Conservation (phyloP, 106 monocot genomes). For the Allium sativum region DNA sequence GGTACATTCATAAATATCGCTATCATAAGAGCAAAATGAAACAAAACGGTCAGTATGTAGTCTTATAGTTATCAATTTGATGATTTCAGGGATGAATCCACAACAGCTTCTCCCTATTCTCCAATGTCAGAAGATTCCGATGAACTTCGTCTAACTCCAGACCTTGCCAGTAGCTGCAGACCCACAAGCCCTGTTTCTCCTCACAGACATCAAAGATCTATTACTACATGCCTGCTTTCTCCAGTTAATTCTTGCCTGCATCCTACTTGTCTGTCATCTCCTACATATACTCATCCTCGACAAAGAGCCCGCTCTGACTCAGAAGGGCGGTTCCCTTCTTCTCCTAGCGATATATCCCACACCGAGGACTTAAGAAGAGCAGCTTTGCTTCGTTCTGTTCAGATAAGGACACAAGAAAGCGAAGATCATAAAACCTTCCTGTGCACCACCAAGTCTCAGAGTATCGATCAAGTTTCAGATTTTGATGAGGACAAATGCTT, state of each 20-base stretch:
- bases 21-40: too few relatives aligned
- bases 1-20: too few relatives aligned
- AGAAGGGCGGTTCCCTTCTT: slow-evolving; percentile 13
- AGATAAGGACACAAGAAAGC: slow-evolving; percentile 9
- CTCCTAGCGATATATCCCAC: slow-evolving; percentile 12
- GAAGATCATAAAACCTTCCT: background rate
- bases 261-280: background rate
- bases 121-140: slow-evolving; percentile 12
- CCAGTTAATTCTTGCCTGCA: background rate
- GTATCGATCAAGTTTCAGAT: slow-evolving; percentile 3
- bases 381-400: slow-evolving; percentile 9
- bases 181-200: slow-evolving; percentile 10
- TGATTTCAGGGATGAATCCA: slow-evolving; percentile 2
- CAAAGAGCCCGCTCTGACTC: background rate
- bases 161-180: slow-evolving; percentile 1
- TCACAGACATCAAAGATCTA: slow-evolving; percentile 8
- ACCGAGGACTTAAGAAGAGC: slow-evolving; percentile 7
- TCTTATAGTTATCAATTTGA: background rate
- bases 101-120: slow-evolving; percentile 6
- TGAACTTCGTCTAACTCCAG: slow-evolving; percentile 3
- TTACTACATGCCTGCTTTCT: background rate
- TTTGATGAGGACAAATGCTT: slow-evolving; percentile 8
- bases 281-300: background rate
- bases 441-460: background rate
- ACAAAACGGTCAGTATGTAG: too few relatives aligned